Percentiles rank a stretch among this genome's conserved stretches.
phyloP scores from a whole-genome alignment of 129 eudicot genomes.

The Solidago caesia region DNA sequence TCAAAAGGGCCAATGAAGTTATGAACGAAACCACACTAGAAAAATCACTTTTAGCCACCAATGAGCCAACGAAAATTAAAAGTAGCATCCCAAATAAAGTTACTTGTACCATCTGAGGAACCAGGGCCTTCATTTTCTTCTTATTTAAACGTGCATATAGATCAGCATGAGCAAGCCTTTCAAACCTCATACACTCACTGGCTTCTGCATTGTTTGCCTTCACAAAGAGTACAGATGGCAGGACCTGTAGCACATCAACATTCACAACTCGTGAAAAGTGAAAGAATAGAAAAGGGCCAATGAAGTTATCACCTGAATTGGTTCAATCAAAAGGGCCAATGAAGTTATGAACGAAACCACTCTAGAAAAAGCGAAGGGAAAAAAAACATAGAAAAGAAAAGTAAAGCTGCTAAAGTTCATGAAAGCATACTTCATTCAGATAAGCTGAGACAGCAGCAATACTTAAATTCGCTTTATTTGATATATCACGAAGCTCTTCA shows the following conservation, averaged over 20 bases:
- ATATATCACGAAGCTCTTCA: constrained; percentile 70
- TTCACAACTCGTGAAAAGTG: not conserved
- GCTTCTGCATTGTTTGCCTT: constrained; percentile 87
- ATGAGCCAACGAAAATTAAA: constrained; percentile 50
- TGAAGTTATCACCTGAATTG: constrained; percentile 62
- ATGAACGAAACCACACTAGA: constrained; percentile 68
- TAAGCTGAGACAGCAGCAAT: constrained; percentile 77
- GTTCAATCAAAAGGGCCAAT: constrained; percentile 72
- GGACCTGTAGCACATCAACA: constrained; percentile 53
- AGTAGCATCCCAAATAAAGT: constrained; percentile 62
- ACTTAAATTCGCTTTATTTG: constrained; percentile 70
- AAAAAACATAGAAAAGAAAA: not conserved
- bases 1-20: constrained; percentile 75
- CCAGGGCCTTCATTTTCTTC: constrained; percentile 83
- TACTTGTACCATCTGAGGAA: constrained; percentile 78
- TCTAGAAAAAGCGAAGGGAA: too few species aligned
- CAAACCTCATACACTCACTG: constrained; percentile 63
- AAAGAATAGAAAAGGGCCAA: not conserved
- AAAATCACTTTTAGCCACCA: constrained; percentile 50
- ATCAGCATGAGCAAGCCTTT: constrained; percentile 69
- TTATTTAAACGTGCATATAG: constrained; percentile 47
- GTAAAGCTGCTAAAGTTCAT: not conserved
- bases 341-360: too few species aligned
- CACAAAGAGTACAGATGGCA: constrained; percentile 82
- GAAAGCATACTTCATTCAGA: constrained; percentile 73